phyloP scores from a whole-genome alignment of 495 filamentous ascomycete genomes.

The Hypomontagnella submonticulosa region DNA sequence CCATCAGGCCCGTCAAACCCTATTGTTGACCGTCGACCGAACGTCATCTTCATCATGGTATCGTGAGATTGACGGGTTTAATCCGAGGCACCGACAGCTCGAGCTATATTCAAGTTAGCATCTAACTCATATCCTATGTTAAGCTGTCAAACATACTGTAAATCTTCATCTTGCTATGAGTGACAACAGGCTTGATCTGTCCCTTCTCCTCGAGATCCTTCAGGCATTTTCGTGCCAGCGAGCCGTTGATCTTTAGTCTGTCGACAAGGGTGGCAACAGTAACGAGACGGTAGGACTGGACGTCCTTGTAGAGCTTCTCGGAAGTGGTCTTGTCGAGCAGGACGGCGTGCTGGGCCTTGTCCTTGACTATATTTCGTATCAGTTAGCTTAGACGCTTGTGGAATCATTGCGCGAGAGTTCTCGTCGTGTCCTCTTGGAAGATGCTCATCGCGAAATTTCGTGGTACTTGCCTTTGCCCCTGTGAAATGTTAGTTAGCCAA shows the following conservation, averaged over 20 bases:
- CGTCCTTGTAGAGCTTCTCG: slow-evolving; percentile 97
- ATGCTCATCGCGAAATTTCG: slow-evolving; percentile 31
- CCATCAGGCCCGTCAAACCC: slow-evolving; percentile 44
- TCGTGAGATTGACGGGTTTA: slow-evolving; percentile 57
- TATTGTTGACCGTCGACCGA: slow-evolving; percentile 40
- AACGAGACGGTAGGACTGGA: slow-evolving; percentile 99
- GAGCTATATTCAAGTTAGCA: slow-evolving; percentile 63
- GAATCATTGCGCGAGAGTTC: slow-evolving; percentile 16
- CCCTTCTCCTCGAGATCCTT: slow-evolving; percentile 97
- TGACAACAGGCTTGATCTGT: slow-evolving; percentile 96
- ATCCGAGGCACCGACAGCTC: slow-evolving; percentile 68
- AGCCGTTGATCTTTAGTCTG: slow-evolving; percentile 99
- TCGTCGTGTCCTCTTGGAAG: slow-evolving; percentile 25
- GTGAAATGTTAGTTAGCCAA: slow-evolving; percentile 40
- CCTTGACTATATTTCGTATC: slow-evolving; percentile 81
- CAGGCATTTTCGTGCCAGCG: slow-evolving; percentile 87
- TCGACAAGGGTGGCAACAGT: slow-evolving; percentile 99
- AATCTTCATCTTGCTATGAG: slow-evolving; percentile 96
- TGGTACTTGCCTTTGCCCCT: slow-evolving; percentile 49
- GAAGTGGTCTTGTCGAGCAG: slow-evolving; percentile 81
- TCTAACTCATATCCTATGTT: slow-evolving; percentile 1
- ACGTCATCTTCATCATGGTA: slow-evolving; percentile 47
- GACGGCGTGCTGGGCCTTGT: slow-evolving; percentile 98
- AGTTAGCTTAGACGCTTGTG: slow-evolving; percentile 37
- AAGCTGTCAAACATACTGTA: slow-evolving; percentile 80